phyloP scores from a whole-genome alignment of 495 filamentous ascomycete species.

The Lophiostoma macrostomum region DNA sequence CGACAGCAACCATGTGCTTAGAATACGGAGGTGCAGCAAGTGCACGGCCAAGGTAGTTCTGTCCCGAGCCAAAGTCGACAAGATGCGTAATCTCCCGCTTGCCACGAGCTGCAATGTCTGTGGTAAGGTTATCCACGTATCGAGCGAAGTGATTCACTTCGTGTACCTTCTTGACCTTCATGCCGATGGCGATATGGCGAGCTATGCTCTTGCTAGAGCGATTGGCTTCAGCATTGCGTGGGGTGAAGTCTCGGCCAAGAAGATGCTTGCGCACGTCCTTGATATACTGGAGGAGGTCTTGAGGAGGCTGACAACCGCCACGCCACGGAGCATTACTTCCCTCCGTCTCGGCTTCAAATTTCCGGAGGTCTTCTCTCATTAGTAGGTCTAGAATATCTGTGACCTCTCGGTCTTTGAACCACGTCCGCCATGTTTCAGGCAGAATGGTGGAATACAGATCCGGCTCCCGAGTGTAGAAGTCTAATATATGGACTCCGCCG shows the following conservation, averaged over 20 bases:
- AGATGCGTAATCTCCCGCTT: conserved; percentile 71
- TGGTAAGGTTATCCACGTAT: conserved; percentile 57
- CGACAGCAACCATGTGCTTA: conserved; percentile 83
- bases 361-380: conserved; percentile 65
- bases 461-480: conserved; percentile 87
- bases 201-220: conserved; percentile 51
- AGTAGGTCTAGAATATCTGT: conserved; percentile 75
- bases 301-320: conserved; percentile 58
- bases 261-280: conserved; percentile 66
- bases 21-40: conserved; percentile 82
- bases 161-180: conserved; percentile 95
- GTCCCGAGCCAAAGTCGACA: conserved; percentile 92
- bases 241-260: conserved; percentile 58
- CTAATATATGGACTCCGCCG: conserved; percentile 90
- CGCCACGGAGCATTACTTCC: conserved; percentile 44
- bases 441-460: conserved; percentile 72
- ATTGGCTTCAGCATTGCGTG: background rate
- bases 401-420: conserved; percentile 65
- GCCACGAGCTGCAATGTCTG: conserved; percentile 44
- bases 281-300: conserved; percentile 70
- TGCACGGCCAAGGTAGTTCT: conserved; percentile 89
- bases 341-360: conserved; percentile 29
- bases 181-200: conserved; percentile 73
- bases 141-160: conserved; percentile 69
- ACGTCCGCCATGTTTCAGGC: conserved; percentile 74